Percentiles rank a stretch among this genome's conserved stretches.
These are phyloP conservation scores for Venturia pyrina DNA, from an alignment of 2,329 filamentous ascomycete species.

Conservation along the genomic window DNA sequence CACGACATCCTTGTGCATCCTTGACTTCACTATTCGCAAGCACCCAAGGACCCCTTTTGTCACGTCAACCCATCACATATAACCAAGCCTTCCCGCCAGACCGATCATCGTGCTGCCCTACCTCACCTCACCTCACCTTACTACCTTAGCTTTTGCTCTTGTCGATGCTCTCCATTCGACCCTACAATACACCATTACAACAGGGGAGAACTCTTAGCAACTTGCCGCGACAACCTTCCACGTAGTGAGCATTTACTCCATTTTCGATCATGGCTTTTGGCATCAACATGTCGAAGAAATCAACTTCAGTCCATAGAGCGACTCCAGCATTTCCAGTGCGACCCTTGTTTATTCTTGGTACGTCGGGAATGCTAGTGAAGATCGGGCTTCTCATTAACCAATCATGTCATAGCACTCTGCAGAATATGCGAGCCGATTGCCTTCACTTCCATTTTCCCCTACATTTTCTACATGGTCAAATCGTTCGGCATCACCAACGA, in stretches of 20 bases:
- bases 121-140: too few relatives aligned
- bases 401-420: conserved; percentile 57
- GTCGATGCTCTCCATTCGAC: neutral
- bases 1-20: neutral
- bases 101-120: neutral
- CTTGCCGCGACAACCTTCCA: neutral
- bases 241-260: neutral
- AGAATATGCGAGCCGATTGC: conserved; percentile 97
- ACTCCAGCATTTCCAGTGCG: conserved; percentile 36
- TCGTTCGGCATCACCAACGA: conserved; percentile 79
- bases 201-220: neutral
- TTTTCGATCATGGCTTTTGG: neutral
- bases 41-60: conserved; percentile 6
- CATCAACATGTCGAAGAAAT: neutral
- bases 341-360: conserved; percentile 49
- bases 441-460: conserved; percentile 99
- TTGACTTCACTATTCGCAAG: conserved; percentile 3
- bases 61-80: conserved; percentile 3
- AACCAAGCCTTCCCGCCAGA: neutral
- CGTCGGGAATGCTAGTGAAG: conserved; percentile 16
- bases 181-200: neutral
- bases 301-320: neutral
- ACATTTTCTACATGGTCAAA: conserved; percentile 95
- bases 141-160: too few relatives aligned
- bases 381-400: conserved; percentile 7